Conservation (phyloP, 768 basidiomycete species). For the Amanita inopinata region DNA sequence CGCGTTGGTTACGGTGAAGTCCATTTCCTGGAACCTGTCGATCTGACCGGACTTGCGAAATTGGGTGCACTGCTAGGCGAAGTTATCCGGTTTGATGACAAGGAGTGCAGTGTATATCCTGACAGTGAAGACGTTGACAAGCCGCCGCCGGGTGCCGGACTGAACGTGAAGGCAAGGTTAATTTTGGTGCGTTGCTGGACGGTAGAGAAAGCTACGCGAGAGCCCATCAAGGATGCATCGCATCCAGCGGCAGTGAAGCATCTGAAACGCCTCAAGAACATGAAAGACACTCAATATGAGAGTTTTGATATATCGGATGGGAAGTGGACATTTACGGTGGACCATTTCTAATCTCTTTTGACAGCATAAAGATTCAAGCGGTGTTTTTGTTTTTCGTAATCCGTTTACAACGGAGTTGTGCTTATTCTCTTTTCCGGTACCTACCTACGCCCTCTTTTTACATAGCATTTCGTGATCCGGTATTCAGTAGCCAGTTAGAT, state of each 20-base stretch:
- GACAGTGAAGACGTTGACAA: conserved; percentile 82
- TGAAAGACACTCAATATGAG: conserved; percentile 82
- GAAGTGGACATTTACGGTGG: conserved; percentile 89
- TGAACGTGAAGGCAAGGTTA: conserved; percentile 82
- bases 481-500: no score
- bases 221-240: conserved; percentile 76
- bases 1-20: conserved; percentile 91
- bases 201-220: conserved; percentile 82
- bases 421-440: neutral
- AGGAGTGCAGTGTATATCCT: conserved; percentile 90
- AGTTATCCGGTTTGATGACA: conserved; percentile 80
- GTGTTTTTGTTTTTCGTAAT: neutral
- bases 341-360: conserved; percentile 64
- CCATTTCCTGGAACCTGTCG: conserved; percentile 69
- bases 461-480: no score
- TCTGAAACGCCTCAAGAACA: conserved; percentile 70
- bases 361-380: neutral
- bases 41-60: conserved; percentile 76
- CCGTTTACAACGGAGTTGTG: neutral
- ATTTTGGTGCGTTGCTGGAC: conserved; percentile 78
- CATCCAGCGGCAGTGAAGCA: conserved; percentile 64
- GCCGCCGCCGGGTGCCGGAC: conserved; percentile 71
- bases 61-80: conserved; percentile 80
- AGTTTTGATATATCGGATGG: conserved; percentile 72
- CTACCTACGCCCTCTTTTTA: neutral